phyloP scores from a whole-genome alignment of 805 yeast species.

The Jamesozyma lodderae region DNA sequence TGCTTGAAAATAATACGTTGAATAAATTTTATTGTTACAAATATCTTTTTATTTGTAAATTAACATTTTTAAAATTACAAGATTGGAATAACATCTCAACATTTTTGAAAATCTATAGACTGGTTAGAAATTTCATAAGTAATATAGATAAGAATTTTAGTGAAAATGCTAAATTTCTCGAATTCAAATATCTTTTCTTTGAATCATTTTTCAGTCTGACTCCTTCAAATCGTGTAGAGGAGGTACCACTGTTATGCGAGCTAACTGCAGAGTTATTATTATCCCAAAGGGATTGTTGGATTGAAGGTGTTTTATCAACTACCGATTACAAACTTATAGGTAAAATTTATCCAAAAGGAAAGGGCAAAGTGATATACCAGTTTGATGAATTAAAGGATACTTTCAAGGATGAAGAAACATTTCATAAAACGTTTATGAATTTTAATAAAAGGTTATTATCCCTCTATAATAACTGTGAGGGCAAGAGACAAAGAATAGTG shows the following conservation, averaged over 20 bases:
- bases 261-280: conserved; percentile 36
- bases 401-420: conserved; percentile 13
- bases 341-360: conserved; percentile 7
- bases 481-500: conserved; percentile 49
- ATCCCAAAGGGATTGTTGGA: conserved; percentile 33
- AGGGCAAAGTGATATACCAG: conserved; percentile 3
- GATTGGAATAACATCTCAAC: conserved; percentile 5
- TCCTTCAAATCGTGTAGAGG: conserved; percentile 4
- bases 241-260: conserved; percentile 12
- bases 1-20: conserved; percentile 12
- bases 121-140: conserved; percentile 12
- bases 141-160: conserved; percentile 9
- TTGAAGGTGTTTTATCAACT: conserved; percentile 17
- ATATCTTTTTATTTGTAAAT: conserved; percentile 19
- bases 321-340: conserved; percentile 11
- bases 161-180: conserved; percentile 10
- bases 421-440: conserved; percentile 35
- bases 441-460: conserved; percentile 39
- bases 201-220: conserved; percentile 10
- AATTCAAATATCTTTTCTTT: conserved; percentile 18
- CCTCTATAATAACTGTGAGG: conserved; percentile 12
- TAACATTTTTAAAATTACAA: conserved; percentile 12
- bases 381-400: conserved; percentile 11
- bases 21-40: conserved; percentile 15
- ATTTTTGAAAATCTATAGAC: conserved; percentile 9